Evolutionary conservation across 2,329 filamentous ascomycete species (phyloP).

Genomic region (Trichoderma afroharzianum): DNA sequence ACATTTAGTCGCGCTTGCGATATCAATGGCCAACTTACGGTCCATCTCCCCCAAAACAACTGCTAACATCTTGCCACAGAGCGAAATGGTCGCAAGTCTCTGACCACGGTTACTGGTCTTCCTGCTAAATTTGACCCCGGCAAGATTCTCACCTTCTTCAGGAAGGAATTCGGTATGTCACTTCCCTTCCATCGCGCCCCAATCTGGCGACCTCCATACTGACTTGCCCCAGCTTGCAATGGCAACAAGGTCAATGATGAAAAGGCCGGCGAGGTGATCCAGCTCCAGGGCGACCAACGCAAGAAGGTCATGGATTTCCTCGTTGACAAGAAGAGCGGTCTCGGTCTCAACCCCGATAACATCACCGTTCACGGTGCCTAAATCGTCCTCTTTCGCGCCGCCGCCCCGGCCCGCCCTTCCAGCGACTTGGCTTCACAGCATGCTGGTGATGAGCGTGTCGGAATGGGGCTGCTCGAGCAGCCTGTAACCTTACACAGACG

Average conservation of each 20-base stretch:
- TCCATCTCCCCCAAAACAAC: neutral
- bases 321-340: slow-evolving; percentile 89
- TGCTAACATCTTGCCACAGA: slow-evolving; percentile 58
- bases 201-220: neutral
- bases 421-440: slow-evolving; percentile 29
- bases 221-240: slow-evolving; percentile 72
- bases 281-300: slow-evolving; percentile 98
- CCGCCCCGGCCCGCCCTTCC: slow-evolving; percentile 41
- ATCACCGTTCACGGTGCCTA: slow-evolving; percentile 76
- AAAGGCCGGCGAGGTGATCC: slow-evolving; percentile 99
- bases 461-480: slow-evolving; percentile 25
- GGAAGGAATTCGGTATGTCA: slow-evolving; percentile 90
- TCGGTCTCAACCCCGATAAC: slow-evolving; percentile 91
- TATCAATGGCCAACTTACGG: neutral
- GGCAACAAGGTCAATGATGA: slow-evolving; percentile 95
- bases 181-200: neutral
- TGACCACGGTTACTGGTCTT: slow-evolving; percentile 98
- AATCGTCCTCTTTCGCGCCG: slow-evolving; percentile 36
- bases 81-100: slow-evolving; percentile 99
- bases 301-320: slow-evolving; percentile 98
- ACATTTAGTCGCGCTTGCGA: slow-evolving; percentile 18
- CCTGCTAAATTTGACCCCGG: slow-evolving; percentile 99
- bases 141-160: slow-evolving; percentile 99
- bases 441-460: slow-evolving; percentile 32
- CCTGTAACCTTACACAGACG: slow-evolving; percentile 25